Conservation (phyloP, 257 asterid genomes). For the Nemophila menziesii region DNA sequence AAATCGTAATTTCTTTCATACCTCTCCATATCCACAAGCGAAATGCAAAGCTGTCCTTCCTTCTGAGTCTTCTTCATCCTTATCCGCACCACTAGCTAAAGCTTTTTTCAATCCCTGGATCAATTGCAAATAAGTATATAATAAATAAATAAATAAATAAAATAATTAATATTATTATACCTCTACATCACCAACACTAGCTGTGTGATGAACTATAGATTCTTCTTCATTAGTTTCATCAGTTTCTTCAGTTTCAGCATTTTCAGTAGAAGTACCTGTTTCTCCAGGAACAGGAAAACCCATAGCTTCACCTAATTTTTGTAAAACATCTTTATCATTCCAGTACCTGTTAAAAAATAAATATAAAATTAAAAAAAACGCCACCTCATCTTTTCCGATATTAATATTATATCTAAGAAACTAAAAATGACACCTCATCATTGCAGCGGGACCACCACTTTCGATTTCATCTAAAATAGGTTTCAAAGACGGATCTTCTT, state of each 20-base stretch:
- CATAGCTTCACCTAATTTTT: slow-evolving; percentile 60
- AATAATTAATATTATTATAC: slow-evolving; percentile 18
- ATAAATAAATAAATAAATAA: too few relatives aligned
- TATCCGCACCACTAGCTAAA: slow-evolving; percentile 74
- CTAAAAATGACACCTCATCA: slow-evolving; percentile 62
- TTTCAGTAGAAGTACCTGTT: slow-evolving; percentile 27
- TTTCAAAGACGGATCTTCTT: slow-evolving; percentile 90
- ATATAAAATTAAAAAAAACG: too few relatives aligned
- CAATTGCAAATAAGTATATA: background rate
- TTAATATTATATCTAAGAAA: background rate
- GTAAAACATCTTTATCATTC: slow-evolving; percentile 74
- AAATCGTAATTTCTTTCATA: slow-evolving; percentile 14
- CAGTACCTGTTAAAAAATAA: slow-evolving; percentile 53
- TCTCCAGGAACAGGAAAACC: slow-evolving; percentile 47
- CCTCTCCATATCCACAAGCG: slow-evolving; percentile 99
- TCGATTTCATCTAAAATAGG: slow-evolving; percentile 96
- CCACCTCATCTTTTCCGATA: slow-evolving; percentile 1
- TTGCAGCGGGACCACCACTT: slow-evolving; percentile 97
- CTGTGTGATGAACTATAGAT: slow-evolving; percentile 15
- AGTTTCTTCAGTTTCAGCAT: slow-evolving; percentile 20
- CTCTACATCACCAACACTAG: slow-evolving; percentile 30
- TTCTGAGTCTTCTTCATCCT: slow-evolving; percentile 97
- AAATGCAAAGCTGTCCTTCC: slow-evolving; percentile 98
- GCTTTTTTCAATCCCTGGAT: slow-evolving; percentile 73
- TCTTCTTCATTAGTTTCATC: slow-evolving; percentile 11